Evolutionary conservation across 2,329 filamentous ascomycete species (phyloP), one percentile per base, ranked within the genome.

Genomic region (Fusarium globosum): DNA sequence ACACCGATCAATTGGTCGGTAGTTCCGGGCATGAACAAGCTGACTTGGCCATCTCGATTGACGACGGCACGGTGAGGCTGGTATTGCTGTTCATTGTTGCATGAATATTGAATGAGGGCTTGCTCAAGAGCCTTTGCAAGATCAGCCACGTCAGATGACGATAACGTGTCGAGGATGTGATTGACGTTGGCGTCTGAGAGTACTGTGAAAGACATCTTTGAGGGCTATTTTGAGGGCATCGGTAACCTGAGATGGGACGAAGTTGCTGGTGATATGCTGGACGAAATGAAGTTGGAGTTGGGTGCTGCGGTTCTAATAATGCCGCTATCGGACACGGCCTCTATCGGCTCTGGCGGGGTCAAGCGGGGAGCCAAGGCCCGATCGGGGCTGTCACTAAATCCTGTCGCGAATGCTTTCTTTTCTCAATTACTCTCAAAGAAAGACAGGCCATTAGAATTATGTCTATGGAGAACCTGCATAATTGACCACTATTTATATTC

Each of bases 21-120:
- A 43, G 86, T 90, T 18, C 90, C 90, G 6, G 91, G 91, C 89
- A 92, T 91, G 81, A 92, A 91, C 15, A 93, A 82, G 7, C 89
- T 92, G 4, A 88, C 90, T 38, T 87, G 86, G 7, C 90, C 90
- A 85, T 90, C 87, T 58, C 88, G 87, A 59, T 88, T 88, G 59
- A 93, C 86, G 4, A 87, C 84, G 4, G 89, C 91, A 45, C 90
- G 85, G 64, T 88, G 86, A 2, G 90, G 90, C 69, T 93, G 91
- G 69, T 89, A 91, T 41, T 88, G 83, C 42, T 87, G 85, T 62
- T 91, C 89, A 30, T 86, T 87, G 7, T 88, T 87, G 20, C 89
- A 91, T 0, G 90, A 92, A 77, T 92, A 93, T 18, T 70, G 68
- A 2, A 76, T 62, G 30, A 78, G 76, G 12, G 76, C 73, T 6